Evolutionary conservation across 1,139 yeast species (phyloP).

Genomic region (Yamadazyma atlantica): DNA sequence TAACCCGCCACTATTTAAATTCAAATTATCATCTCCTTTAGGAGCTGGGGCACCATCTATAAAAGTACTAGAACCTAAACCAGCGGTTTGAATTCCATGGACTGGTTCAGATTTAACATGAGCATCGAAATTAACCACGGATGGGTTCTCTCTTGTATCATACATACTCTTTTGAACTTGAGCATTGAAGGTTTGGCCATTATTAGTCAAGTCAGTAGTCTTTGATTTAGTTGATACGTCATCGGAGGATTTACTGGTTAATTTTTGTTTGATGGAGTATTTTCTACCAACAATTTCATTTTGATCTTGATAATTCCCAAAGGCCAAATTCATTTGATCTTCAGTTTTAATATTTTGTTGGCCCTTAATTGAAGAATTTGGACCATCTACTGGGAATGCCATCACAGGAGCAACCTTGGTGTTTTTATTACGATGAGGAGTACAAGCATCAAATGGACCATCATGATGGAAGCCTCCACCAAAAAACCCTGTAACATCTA

Average conservation of each 20-base stretch:
- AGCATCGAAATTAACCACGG: slow-evolving; percentile 71
- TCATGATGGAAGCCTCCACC: slow-evolving; percentile 98
- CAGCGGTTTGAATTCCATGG: slow-evolving; percentile 83
- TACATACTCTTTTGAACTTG: slow-evolving; percentile 16
- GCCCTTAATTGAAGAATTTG: slow-evolving; percentile 83
- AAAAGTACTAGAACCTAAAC: slow-evolving; percentile 89
- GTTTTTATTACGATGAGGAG: slow-evolving; percentile 90
- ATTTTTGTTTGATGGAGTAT: slow-evolving; percentile 15
- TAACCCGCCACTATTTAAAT: slow-evolving; percentile 38
- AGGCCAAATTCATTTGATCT: slow-evolving; percentile 59
- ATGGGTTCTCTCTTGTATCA: slow-evolving; percentile 47
- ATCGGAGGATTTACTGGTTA: slow-evolving; percentile 14
- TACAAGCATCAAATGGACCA: slow-evolving; percentile 98
- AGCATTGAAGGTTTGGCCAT: neutral
- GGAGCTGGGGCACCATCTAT: slow-evolving; percentile 97
- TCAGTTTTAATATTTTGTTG: slow-evolving; percentile 45
- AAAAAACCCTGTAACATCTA: slow-evolving; percentile 92
- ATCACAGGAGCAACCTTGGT: slow-evolving; percentile 82
- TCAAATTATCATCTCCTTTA: slow-evolving; percentile 30
- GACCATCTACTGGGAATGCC: slow-evolving; percentile 95
- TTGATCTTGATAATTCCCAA: slow-evolving; percentile 50
- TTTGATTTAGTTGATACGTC: slow-evolving; percentile 9
- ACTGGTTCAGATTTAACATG: slow-evolving; percentile 65
- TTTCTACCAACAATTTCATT: slow-evolving; percentile 38
- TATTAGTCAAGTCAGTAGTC: slow-evolving; percentile 18